Evolutionary conservation across 768 basidiomycete genomes (phyloP).

Genomic region (Trichaptum fuscoviolaceum): DNA sequence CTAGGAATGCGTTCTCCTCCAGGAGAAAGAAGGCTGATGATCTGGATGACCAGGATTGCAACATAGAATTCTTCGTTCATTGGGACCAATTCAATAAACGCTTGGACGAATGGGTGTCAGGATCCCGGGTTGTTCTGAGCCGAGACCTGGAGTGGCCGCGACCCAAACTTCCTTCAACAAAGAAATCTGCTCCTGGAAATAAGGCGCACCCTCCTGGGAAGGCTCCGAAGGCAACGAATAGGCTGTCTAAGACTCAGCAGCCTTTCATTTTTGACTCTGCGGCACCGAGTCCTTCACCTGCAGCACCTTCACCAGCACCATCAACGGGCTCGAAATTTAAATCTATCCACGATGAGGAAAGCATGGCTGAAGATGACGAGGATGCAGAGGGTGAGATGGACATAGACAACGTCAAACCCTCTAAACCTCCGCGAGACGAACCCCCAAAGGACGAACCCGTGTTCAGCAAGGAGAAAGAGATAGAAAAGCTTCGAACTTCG

Average conservation of each 20-base stretch:
- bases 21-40: slow-evolving; percentile 37
- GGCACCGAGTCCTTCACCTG: slow-evolving; percentile 37
- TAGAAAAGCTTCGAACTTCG: slow-evolving; percentile 94
- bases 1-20: slow-evolving; percentile 50
- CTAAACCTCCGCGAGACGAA: slow-evolving; percentile 52
- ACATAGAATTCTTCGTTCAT: slow-evolving; percentile 94
- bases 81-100: slow-evolving; percentile 99
- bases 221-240: slow-evolving; percentile 40
- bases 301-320: slow-evolving; percentile 56
- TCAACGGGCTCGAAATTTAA: slow-evolving; percentile 61
- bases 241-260: slow-evolving; percentile 5
- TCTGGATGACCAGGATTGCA: slow-evolving; percentile 47
- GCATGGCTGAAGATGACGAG: slow-evolving; percentile 53
- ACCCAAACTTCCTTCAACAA: slow-evolving; percentile 59
- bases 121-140: slow-evolving; percentile 75
- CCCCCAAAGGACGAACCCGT: slow-evolving; percentile 45
- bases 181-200: slow-evolving; percentile 48
- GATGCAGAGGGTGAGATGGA: slow-evolving; percentile 54
- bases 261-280: slow-evolving; percentile 29
- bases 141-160: slow-evolving; percentile 96
- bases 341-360: slow-evolving; percentile 52
- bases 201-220: slow-evolving; percentile 53
- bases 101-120: slow-evolving; percentile 94
- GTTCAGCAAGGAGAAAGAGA: slow-evolving; percentile 98
- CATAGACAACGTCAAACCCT: slow-evolving; percentile 47